Percentiles rank a stretch among this genome's conserved stretches.
Conservation (phyloP, 495 filamentous ascomycete species). For the Evansstolkia leycettana region DNA sequence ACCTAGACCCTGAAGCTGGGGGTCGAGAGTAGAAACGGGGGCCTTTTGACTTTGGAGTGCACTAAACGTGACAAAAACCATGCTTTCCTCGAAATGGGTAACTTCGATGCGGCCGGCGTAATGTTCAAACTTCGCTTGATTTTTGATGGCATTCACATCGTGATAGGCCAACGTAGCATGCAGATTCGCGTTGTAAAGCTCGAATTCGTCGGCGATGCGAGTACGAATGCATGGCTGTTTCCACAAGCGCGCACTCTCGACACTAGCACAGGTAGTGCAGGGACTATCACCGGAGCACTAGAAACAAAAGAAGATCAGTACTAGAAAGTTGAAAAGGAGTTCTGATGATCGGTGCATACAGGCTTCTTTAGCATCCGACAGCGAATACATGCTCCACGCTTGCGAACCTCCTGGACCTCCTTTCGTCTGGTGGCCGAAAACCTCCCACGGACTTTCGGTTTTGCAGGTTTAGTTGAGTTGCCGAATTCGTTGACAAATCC, state of each 20-base stretch:
- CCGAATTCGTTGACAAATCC: conserved; percentile 47
- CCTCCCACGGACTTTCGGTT: conserved; percentile 50
- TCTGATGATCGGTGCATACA: conserved; percentile 16
- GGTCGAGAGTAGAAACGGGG: conserved; percentile 35
- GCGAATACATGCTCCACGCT: conserved; percentile 72
- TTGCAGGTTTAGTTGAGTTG: conserved; percentile 35
- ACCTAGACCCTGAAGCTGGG: conserved; percentile 40
- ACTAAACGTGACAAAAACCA: conserved; percentile 37
- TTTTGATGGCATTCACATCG: conserved; percentile 47
- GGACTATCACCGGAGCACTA: conserved; percentile 68
- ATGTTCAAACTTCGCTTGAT: conserved; percentile 41
- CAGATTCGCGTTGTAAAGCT: conserved; percentile 57
- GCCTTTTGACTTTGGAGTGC: conserved; percentile 34
- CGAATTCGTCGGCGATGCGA: conserved; percentile 59
- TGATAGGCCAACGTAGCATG: conserved; percentile 57
- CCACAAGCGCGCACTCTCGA: conserved; percentile 70
- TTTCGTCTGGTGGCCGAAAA: conserved; percentile 58
- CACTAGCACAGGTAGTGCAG: conserved; percentile 66
- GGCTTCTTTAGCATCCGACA: conserved; percentile 82
- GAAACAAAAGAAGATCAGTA: not conserved
- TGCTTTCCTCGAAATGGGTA: conserved; percentile 51
- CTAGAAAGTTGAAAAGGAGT: not conserved
- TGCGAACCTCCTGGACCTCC: conserved; percentile 71
- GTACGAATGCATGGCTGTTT: conserved; percentile 67
- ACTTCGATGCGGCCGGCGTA: conserved; percentile 53